phyloP scores from a whole-genome alignment of 1,284 basidiomycete genomes.

The Thelephora terrestris region DNA sequence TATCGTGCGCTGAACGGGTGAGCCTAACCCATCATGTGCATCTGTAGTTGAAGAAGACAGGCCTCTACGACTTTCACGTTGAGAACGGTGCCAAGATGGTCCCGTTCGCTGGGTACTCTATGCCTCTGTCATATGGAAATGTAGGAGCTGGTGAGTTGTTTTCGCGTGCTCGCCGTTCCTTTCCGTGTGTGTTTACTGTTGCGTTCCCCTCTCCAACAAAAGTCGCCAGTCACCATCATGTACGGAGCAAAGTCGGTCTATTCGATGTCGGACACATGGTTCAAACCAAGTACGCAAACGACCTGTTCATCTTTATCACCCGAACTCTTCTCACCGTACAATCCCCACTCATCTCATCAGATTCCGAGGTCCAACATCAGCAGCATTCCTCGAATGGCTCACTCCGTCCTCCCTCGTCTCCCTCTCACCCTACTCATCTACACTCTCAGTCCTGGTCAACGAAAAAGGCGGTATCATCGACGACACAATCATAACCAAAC shows the following conservation, averaged over 20 bases:
- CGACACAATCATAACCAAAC: slow-evolving; percentile 84
- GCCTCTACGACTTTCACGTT: slow-evolving; percentile 88
- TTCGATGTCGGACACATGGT: slow-evolving; percentile 99
- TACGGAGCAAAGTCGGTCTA: slow-evolving; percentile 75
- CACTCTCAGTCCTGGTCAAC: slow-evolving; percentile 85
- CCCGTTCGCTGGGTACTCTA: slow-evolving; percentile 89
- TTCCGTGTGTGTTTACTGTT: neutral
- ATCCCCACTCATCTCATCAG: slow-evolving; percentile 22
- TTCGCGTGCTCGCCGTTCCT: slow-evolving; percentile 3
- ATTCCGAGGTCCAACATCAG: slow-evolving; percentile 66
- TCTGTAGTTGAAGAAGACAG: slow-evolving; percentile 48
- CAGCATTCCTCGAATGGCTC: slow-evolving; percentile 77
- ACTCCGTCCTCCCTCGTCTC: slow-evolving; percentile 72
- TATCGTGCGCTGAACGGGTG: neutral
- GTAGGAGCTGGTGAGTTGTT: slow-evolving; percentile 64
- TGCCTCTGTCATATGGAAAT: slow-evolving; percentile 85
- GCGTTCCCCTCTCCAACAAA: slow-evolving; percentile 2
- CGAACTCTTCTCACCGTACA: slow-evolving; percentile 1
- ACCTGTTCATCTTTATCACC: slow-evolving; percentile 3
- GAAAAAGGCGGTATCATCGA: slow-evolving; percentile 91
- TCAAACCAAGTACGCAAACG: slow-evolving; percentile 55
- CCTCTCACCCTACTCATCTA: slow-evolving; percentile 62
- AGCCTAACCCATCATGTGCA: neutral
- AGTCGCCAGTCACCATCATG: slow-evolving; percentile 91
- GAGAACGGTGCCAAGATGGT: slow-evolving; percentile 90